These are phyloP conservation scores for Coix lacrymajobi DNA, from an alignment of 176 grass and related monocot species.

Conservation along the genomic window DNA sequence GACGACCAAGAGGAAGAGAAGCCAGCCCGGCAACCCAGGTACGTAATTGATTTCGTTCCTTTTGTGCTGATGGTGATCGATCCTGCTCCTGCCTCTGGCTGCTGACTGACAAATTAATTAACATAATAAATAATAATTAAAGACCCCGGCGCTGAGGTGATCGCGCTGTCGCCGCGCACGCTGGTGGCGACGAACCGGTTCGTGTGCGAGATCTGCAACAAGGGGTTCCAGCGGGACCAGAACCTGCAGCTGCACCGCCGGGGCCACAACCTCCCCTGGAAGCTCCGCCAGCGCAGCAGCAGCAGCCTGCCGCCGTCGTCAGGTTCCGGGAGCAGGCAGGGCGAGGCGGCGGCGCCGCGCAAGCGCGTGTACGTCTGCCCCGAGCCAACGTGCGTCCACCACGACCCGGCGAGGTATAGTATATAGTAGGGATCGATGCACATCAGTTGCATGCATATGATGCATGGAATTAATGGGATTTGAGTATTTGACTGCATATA, in stretches of 20 bases:
- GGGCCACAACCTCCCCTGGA: slow-evolving; percentile 97
- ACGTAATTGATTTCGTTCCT: neutral
- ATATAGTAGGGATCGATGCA: neutral
- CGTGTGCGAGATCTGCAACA: slow-evolving; percentile 96
- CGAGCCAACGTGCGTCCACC: slow-evolving; percentile 78
- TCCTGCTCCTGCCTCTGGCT: no score
- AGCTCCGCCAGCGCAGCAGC: slow-evolving; percentile 67
- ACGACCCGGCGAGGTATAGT: slow-evolving; percentile 48
- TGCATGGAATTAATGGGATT: no score
- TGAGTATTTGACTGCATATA: no score
- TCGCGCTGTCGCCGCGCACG: slow-evolving; percentile 84
- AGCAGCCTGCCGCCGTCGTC: neutral
- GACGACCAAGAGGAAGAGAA: slow-evolving; percentile 80
- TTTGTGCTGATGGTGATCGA: neutral
- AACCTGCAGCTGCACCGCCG: slow-evolving; percentile 97
- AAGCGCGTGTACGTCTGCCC: slow-evolving; percentile 97
- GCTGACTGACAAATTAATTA: neutral
- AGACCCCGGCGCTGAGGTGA: slow-evolving; percentile 87
- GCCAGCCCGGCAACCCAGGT: slow-evolving; percentile 91
- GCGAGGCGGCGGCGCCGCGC: neutral
- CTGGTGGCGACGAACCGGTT: slow-evolving; percentile 91
- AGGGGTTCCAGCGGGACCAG: slow-evolving; percentile 92
- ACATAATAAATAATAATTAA: no score
- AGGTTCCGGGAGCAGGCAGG: neutral
- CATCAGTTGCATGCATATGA: no score